A percentile compares a stretch with the other conserved stretches of the same genome.
phyloP scores from a whole-genome alignment of 2,329 filamentous ascomycete genomes.

The Xylariaceae sp. region DNA sequence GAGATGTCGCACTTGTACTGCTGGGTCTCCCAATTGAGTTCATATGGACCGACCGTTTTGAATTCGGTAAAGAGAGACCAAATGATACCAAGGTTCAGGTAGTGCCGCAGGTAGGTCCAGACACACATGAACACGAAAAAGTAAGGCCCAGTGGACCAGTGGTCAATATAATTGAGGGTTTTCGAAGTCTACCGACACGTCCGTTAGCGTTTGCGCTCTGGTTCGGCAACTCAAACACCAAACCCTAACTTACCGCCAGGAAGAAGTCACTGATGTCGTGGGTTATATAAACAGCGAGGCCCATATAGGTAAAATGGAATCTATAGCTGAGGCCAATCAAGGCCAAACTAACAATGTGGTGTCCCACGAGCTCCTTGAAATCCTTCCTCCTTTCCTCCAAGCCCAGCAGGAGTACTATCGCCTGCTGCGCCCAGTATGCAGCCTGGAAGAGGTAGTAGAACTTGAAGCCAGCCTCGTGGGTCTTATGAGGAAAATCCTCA shows the following conservation, averaged over 20 bases:
- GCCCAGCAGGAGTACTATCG: constrained; percentile 82
- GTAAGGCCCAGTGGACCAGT: constrained; percentile 78
- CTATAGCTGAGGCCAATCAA: constrained; percentile 88
- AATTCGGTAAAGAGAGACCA: constrained; percentile 78
- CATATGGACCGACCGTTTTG: constrained; percentile 74
- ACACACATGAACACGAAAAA: constrained; percentile 80
- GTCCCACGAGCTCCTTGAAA: constrained; percentile 89
- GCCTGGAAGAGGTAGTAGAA: constrained; percentile 96
- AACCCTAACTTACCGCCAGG: constrained; percentile 72
- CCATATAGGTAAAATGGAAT: constrained; percentile 97
- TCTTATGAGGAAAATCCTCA: constrained; percentile 81
- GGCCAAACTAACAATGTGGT: constrained; percentile 86
- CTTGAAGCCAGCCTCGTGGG: constrained; percentile 83
- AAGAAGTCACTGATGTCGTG: constrained; percentile 97
- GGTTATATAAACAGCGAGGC: constrained; percentile 89
- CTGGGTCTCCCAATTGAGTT: constrained; percentile 75
- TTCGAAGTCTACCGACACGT: constrained; percentile 73
- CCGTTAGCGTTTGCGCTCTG: constrained; percentile 20
- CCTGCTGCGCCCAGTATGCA: constrained; percentile 94
- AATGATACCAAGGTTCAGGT: constrained; percentile 79
- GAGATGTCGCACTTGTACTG: constrained; percentile 79
- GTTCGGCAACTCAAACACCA: neutral
- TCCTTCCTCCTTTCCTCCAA: constrained; percentile 95
- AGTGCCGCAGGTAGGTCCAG: constrained; percentile 92
- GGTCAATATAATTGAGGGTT: constrained; percentile 87